Evolutionary conservation across 1,284 basidiomycete species (phyloP), one percentile per base, ranked within the genome.

Genomic region (Paramarasmius palmivorus): DNA sequence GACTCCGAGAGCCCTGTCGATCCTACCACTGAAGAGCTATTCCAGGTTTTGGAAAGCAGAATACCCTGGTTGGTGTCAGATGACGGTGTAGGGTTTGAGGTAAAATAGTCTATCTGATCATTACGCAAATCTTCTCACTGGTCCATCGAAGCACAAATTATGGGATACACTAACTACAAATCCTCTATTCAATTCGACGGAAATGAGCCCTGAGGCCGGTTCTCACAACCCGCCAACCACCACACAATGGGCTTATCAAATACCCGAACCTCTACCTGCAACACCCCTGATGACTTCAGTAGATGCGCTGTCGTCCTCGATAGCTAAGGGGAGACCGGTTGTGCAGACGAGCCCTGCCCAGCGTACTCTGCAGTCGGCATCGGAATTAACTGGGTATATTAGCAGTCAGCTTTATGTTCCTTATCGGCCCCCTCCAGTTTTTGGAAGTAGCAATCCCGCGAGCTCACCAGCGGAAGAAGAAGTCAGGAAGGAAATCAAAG

Each of bases 301-400:
- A 34, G 58, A 65, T 20, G 58, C 65, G n/a, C 71, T 90, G 15
- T 70, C 72, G n/a, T 58, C 65, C 15, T 63, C 75, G 10, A 63
- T 86, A 20, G 40, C 37, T 8, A 75, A 79, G n/a, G 65, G 65
- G 53, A 59, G 59, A 53, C 60, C 57, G n/a, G 65, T 60, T 14
- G 29, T 64, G 39, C 68, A 63, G 53, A 59, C 61, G 62, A 59
- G 59, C 20, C 59, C 66, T 12, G 74, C 72, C 63, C 81, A 84
- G 59, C 75, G 79, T 59, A 81, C 82, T 2, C 64, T 86, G 20
- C 77, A 86, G 59, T 63, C 82, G 0, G 70, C 87, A 37, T 74
- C 81, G 1, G 82, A 85, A 57, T 77, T 88, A 57, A 88, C 84
- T 1, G 85, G 84, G 4, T 87, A 86, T 66, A 74, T 89, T 59